Evolutionary conservation across 768 basidiomycete genomes (phyloP).

Genomic region (Psilocybe subaeruginosa): DNA sequence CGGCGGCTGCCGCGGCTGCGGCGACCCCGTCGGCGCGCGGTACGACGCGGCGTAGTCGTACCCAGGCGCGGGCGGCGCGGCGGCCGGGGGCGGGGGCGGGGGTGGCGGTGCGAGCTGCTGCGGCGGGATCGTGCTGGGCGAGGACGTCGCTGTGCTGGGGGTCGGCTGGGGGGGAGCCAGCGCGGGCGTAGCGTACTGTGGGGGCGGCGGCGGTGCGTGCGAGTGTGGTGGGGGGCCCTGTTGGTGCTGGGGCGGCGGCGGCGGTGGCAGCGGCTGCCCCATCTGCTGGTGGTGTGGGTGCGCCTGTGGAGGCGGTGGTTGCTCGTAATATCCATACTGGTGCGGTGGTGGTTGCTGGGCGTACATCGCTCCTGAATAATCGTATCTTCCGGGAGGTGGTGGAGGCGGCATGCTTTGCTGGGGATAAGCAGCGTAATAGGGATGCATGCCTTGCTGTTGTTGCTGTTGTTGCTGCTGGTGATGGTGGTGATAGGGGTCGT

Average conservation of each 20-base stretch:
- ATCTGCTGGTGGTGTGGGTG: conserved; percentile 31
- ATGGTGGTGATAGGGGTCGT: conserved; percentile 34
- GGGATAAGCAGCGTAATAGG: conserved; percentile 24
- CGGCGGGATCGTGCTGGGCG: conserved; percentile 21
- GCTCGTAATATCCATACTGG: conserved; percentile 30
- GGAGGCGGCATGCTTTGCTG: conserved; percentile 25
- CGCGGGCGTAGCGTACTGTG: conserved; percentile 17
- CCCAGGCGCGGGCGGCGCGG: conserved; percentile 8
- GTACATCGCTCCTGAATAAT: conserved; percentile 30
- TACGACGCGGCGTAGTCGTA: conserved; percentile 20
- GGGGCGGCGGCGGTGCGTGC: conserved; percentile 15
- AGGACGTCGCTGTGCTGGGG: conserved; percentile 9
- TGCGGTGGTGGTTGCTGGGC: conserved; percentile 26
- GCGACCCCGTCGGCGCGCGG: conserved; percentile 19
- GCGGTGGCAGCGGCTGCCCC: conserved; percentile 20
- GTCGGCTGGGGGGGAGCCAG: neutral
- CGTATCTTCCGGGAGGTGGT: conserved; percentile 26
- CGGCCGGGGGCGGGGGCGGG: conserved; percentile 21
- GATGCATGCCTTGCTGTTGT: conserved; percentile 18
- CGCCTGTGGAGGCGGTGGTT: conserved; percentile 30
- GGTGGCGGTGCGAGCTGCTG: conserved; percentile 14
- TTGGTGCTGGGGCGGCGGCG: conserved; percentile 17
- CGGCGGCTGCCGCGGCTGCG: conserved; percentile 15
- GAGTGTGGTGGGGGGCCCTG: conserved; percentile 15
- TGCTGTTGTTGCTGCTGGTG: conserved; percentile 32